Evolutionary conservation across 768 basidiomycete genomes (phyloP), one percentile per base, ranked within the genome.

Genomic region (Leccinum subtestaceum): DNA sequence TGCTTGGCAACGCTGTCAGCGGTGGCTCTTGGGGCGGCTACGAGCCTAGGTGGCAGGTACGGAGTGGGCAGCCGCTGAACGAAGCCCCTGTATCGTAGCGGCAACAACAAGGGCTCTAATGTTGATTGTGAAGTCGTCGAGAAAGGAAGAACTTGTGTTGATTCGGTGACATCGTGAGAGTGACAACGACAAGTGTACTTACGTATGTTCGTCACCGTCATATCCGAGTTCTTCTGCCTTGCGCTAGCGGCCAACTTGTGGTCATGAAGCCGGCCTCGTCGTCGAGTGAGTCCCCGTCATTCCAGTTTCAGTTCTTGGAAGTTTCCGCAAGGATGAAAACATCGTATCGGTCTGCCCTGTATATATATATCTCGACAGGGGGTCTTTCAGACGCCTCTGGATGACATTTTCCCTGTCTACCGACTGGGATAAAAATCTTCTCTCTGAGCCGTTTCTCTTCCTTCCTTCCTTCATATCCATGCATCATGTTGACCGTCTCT

Each of bases 351-450:
- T 56, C 53, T 45, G 56, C 52, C 15, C 29, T 29, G 10, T 52
- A 21, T 38, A 55, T n/a, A 31, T 50, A 31, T 31, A 31, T 55
- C 52, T 19, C 19, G 72, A 73, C 63, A 47, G 66, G 56, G 63
- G 72, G 72, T 68, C 70, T 23, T 47, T 4, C 27, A 43, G 70
- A 61, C 65, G 73, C 70, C 72, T 45, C 67, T 63, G 61, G 45
- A 61, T 70, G 72, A 73, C 64, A 29, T 27, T n/a, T 21, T 64
- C 56, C 62, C 64, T 21, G 65, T 63, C 56, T 2, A 15, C 9
- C 6, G 57, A 55, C 62, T 31, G 65, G 66, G 64, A 63, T 12
- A 5, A 6, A 56, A 73, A 21, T 73, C 72, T 73, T 73, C 72
- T 73, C 73, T 74, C 73, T 74, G 72, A 73, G 34, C 55, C 32